phyloP scores from a whole-genome alignment of 78 protist genomes.

The Chrysochromulina tobinii region DNA sequence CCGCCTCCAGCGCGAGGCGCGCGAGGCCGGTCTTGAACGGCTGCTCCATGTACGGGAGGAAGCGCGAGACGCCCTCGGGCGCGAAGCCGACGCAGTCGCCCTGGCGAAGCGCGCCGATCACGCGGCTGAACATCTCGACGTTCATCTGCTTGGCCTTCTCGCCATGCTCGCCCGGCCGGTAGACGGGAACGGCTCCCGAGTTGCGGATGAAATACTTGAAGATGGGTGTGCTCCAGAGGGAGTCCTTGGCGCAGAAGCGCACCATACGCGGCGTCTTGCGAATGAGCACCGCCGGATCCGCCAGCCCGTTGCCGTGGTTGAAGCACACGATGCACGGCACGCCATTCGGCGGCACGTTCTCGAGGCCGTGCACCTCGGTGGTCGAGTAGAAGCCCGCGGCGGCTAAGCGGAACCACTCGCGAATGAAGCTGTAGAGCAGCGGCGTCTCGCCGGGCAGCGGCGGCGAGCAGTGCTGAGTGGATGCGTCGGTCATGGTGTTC shows the following conservation, averaged over 20 bases:
- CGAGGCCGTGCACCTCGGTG: background rate
- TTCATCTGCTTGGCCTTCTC: too few species aligned
- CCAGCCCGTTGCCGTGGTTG: constrained; percentile 19
- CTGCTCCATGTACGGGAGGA: constrained; percentile 15
- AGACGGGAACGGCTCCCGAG: background rate
- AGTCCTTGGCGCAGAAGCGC: constrained; percentile 22
- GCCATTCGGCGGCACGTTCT: background rate
- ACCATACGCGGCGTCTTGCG: background rate
- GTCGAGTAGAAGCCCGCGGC: background rate
- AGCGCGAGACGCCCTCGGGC: constrained; percentile 10
- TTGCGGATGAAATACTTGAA: background rate
- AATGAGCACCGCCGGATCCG: background rate
- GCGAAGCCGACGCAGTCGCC: constrained; percentile 3
- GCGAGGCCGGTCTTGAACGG: constrained; percentile 1
- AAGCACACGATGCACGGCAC: background rate
- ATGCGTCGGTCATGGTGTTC: too few species aligned
- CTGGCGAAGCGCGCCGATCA: too few species aligned
- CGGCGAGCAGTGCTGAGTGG: too few species aligned
- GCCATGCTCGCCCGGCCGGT: background rate
- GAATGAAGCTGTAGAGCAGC: background rate
- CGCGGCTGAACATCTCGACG: too few species aligned
- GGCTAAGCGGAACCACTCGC: background rate
- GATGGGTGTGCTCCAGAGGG: background rate
- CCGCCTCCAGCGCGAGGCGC: background rate
- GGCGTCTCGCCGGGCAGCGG: background rate